Percentiles rank a stretch among this genome's conserved stretches.
Conservation (phyloP, 2,329 filamentous ascomycete species). For the Fusarium hainanense region DNA sequence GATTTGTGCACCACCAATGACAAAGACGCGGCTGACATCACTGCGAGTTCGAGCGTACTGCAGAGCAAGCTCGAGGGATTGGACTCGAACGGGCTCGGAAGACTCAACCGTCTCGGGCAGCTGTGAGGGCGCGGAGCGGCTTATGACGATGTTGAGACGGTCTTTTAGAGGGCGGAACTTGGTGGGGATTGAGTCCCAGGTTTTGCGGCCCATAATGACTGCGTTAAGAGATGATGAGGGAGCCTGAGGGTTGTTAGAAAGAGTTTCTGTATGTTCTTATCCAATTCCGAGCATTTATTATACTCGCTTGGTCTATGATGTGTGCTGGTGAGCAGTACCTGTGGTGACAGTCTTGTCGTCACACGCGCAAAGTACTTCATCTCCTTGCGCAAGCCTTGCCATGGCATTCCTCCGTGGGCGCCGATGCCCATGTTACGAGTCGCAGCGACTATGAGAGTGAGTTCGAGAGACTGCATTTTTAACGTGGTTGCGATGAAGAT, state of each 20-base stretch:
- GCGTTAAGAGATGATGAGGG: constrained; percentile 67
- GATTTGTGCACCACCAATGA: constrained; percentile 91
- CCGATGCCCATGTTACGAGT: constrained; percentile 94
- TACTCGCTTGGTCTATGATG: neutral
- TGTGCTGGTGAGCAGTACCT: constrained; percentile 46
- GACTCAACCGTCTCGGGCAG: constrained; percentile 13
- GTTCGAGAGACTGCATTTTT: constrained; percentile 60
- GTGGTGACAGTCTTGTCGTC: constrained; percentile 72
- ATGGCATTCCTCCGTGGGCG: constrained; percentile 80
- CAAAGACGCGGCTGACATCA: constrained; percentile 72
- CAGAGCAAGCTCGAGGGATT: constrained; percentile 69
- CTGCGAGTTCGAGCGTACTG: constrained; percentile 56
- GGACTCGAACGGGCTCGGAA: constrained; percentile 64
- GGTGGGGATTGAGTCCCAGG: constrained; percentile 89
- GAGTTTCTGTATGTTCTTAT: neutral
- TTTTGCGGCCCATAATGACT: constrained; percentile 97
- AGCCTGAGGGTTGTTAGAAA: constrained; percentile 37
- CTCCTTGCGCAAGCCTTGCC: constrained; percentile 88
- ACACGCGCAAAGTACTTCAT: constrained; percentile 96
- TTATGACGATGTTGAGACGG: constrained; percentile 85
- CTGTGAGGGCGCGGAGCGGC: constrained; percentile 58
- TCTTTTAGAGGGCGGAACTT: constrained; percentile 82
- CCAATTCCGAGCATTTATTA: too few species aligned
- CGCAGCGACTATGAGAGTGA: constrained; percentile 94
- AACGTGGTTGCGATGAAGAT: constrained; percentile 9